Percentiles rank a stretch among this genome's conserved stretches.
These are phyloP conservation scores for Mortierella sp. DNA, from an alignment of 371 early-diverging fungal species.

Conservation along the genomic window DNA sequence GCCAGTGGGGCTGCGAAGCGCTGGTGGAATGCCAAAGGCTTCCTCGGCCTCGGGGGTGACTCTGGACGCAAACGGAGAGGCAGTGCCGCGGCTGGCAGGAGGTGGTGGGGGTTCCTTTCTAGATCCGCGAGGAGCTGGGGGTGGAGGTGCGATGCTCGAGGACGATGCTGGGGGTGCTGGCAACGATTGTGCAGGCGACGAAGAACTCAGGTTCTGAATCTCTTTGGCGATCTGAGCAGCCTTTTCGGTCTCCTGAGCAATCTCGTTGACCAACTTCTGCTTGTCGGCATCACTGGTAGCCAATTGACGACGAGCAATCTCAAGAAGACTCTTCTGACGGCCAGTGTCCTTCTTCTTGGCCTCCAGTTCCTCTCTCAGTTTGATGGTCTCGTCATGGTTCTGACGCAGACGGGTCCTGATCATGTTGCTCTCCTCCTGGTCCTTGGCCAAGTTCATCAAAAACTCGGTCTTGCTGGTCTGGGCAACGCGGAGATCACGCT, in stretches of 20 bases:
- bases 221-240: conserved; percentile 34
- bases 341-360: conserved; percentile 55
- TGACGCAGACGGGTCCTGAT: conserved; percentile 58
- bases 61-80: conserved; percentile 14
- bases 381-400: conserved; percentile 62
- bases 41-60: conserved; percentile 49
- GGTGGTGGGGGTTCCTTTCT: conserved; percentile 59
- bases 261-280: conserved; percentile 45
- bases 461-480: conserved; percentile 60
- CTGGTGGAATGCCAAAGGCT: conserved; percentile 56
- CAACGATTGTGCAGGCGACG: conserved; percentile 10
- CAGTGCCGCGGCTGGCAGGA: conserved; percentile 54
- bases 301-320: conserved; percentile 53
- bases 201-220: conserved; percentile 18
- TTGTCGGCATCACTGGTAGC: conserved; percentile 54
- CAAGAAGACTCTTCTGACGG: conserved; percentile 48
- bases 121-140: conserved; percentile 56
- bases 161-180: conserved; percentile 15
- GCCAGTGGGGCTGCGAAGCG: conserved; percentile 54
- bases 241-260: conserved; percentile 45
- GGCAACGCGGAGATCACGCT: conserved; percentile 51
- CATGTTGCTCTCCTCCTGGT: conserved; percentile 61
- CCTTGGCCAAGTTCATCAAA: conserved; percentile 59
- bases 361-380: conserved; percentile 59
- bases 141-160: conserved; percentile 30